phyloP scores from a whole-genome alignment of 2,329 filamentous ascomycete genomes.

The Huntiella bhutanensis region DNA sequence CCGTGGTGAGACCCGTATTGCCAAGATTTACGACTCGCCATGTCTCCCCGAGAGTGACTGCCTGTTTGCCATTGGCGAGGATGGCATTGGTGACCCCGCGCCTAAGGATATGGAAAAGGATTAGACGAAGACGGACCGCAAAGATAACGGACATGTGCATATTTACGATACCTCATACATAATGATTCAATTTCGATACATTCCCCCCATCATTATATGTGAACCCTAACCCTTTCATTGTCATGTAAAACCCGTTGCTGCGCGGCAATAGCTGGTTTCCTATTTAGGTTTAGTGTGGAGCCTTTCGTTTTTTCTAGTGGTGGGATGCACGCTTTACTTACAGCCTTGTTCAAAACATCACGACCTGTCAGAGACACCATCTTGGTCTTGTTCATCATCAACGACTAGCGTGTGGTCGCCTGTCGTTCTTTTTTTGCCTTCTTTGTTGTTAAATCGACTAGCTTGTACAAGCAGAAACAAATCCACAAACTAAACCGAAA shows the following conservation, averaged over 20 bases:
- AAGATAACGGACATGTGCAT: not conserved
- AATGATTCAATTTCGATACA: too few relatives aligned
- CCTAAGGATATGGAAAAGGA: conserved; percentile 92
- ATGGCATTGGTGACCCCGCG: conserved; percentile 86
- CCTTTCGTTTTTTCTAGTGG: conserved; percentile 6
- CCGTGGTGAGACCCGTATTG: conserved; percentile 82
- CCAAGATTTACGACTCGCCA: conserved; percentile 98
- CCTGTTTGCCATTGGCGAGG: conserved; percentile 89
- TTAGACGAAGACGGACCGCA: conserved; percentile 16
- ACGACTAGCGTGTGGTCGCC: too few relatives aligned
- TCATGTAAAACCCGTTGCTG: not conserved
- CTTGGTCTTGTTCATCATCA: not conserved
- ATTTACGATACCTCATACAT: too few relatives aligned
- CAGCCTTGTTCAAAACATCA: conserved; percentile 10
- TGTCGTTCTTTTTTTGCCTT: too few relatives aligned
- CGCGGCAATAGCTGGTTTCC: conserved; percentile 12
- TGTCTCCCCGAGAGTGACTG: conserved; percentile 94
- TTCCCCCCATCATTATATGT: too few relatives aligned
- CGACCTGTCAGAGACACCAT: not conserved
- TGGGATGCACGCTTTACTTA: too few relatives aligned
- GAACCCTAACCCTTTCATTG: too few relatives aligned
- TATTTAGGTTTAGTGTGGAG: conserved; percentile 13
- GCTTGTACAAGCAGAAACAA: not conserved
- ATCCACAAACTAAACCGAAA: not conserved
- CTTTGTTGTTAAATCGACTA: too few relatives aligned